Conservation (phyloP, 768 basidiomycete genomes). For the Coprinopsis cinerea region DNA sequence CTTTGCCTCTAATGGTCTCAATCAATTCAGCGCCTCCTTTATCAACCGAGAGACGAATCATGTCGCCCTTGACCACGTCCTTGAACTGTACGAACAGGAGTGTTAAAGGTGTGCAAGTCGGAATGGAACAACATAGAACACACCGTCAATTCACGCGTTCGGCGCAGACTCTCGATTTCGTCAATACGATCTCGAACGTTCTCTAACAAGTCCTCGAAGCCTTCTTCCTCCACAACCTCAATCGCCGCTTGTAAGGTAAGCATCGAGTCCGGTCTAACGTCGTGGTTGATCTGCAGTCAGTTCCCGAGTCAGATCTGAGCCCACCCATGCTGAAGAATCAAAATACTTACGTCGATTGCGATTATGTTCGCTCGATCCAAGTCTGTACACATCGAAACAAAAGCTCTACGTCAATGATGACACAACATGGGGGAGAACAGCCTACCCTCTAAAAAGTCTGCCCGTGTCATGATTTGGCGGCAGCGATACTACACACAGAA, state of each 20-base stretch:
- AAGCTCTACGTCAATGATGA: not conserved
- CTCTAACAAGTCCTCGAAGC: constrained; percentile 74
- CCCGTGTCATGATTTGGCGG: constrained; percentile 76
- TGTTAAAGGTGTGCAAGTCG: not conserved
- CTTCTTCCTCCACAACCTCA: constrained; percentile 65
- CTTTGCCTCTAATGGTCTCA: constrained; percentile 16
- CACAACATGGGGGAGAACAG: constrained; percentile 18
- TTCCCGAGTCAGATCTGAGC: not conserved
- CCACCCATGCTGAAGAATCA: too few relatives aligned
- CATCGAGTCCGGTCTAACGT: constrained; percentile 77
- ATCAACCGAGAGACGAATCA: constrained; percentile 49
- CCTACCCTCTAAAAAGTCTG: constrained; percentile 80
- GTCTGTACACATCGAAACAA: constrained; percentile 28
- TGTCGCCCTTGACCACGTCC: constrained; percentile 41
- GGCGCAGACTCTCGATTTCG: constrained; percentile 80
- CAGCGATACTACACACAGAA: constrained; percentile 47
- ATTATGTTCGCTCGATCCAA: constrained; percentile 70
- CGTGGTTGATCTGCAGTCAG: constrained; percentile 52
- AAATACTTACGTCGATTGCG: constrained; percentile 61
- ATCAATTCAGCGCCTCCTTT: constrained; percentile 42
- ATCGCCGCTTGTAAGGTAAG: constrained; percentile 68
- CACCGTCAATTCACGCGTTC: constrained; percentile 74
- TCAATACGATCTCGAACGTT: constrained; percentile 72
- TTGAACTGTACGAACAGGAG: constrained; percentile 33
- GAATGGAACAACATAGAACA: constrained; percentile 16